phyloP scores from a whole-genome alignment of 2,329 filamentous ascomycete species.

The Neofusicoccum kwambonambiense region DNA sequence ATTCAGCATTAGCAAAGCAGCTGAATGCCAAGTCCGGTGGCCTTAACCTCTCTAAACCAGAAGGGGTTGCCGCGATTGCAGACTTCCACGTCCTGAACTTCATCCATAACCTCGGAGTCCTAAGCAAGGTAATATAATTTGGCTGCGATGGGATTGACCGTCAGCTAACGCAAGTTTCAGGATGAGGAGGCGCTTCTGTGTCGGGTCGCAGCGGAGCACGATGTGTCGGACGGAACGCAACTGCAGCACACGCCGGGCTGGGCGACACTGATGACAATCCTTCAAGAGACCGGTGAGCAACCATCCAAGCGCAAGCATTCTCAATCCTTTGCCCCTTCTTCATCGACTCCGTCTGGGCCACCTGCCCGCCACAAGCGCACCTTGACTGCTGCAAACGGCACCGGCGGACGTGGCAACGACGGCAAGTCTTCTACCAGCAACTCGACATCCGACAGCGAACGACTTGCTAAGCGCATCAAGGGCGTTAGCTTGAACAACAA shows the following conservation, averaged over 20 bases:
- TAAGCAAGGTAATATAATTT: slow-evolving; percentile 69
- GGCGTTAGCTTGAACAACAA: slow-evolving; percentile 53
- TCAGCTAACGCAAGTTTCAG: slow-evolving; percentile 49
- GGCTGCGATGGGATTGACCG: background rate
- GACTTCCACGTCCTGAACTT: slow-evolving; percentile 96
- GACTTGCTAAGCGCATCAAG: slow-evolving; percentile 65
- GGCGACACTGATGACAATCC: slow-evolving; percentile 89
- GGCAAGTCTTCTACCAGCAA: slow-evolving; percentile 18
- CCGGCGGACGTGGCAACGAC: slow-evolving; percentile 1
- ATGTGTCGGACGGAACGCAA: slow-evolving; percentile 76
- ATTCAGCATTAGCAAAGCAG: slow-evolving; percentile 63
- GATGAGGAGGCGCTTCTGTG: slow-evolving; percentile 86
- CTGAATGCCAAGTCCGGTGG: slow-evolving; percentile 61
- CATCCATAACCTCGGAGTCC: slow-evolving; percentile 73
- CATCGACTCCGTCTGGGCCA: slow-evolving; percentile 14
- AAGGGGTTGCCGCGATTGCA: slow-evolving; percentile 69
- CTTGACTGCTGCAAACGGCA: slow-evolving; percentile 1
- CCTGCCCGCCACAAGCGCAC: slow-evolving; percentile 25
- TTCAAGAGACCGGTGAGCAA: slow-evolving; percentile 90
- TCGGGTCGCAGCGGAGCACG: slow-evolving; percentile 77
- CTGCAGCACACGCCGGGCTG: slow-evolving; percentile 86
- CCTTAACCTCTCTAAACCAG: slow-evolving; percentile 56
- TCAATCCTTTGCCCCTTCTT: slow-evolving; percentile 18
- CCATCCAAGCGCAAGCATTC: slow-evolving; percentile 66
- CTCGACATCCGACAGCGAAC: slow-evolving; percentile 50